phyloP scores from a whole-genome alignment of 129 eudicot genomes.

The Dittrichia graveolens region DNA sequence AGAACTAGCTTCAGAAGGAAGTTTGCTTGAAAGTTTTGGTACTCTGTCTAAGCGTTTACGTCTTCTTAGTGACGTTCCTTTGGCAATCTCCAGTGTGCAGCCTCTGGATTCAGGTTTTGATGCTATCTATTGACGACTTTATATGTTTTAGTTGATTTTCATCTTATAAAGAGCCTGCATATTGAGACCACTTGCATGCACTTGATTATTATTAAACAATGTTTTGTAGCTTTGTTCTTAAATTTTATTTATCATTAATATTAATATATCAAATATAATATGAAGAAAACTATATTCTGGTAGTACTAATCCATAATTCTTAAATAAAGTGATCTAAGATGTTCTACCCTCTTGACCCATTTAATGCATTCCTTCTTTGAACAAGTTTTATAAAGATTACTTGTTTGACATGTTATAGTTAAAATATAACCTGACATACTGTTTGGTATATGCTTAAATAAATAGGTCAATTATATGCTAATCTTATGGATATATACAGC shows the following conservation, averaged over 20 bases:
- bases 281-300: neutral
- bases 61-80: constrained; percentile 67
- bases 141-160: neutral
- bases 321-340: neutral
- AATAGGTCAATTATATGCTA: neutral
- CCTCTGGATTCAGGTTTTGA: constrained; percentile 83
- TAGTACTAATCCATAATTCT: neutral
- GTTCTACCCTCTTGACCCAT: neutral
- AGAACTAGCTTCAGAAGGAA: constrained; percentile 47
- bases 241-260: neutral
- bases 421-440: constrained; percentile 4
- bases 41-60: constrained; percentile 67
- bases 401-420: neutral
- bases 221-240: neutral
- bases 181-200: neutral
- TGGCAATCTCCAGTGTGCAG: constrained; percentile 82
- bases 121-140: neutral
- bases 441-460: neutral
- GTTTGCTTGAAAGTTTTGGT: constrained; percentile 58
- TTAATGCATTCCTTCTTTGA: neutral
- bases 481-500: constrained; percentile 50
- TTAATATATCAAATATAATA: neutral
- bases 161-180: constrained; percentile 7
- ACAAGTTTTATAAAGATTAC: neutral
- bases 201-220: neutral